Evolutionary conservation across 306 rosid genomes (phyloP), one percentile per base, ranked within the genome.

Genomic region (Canavalia ensiformis): DNA sequence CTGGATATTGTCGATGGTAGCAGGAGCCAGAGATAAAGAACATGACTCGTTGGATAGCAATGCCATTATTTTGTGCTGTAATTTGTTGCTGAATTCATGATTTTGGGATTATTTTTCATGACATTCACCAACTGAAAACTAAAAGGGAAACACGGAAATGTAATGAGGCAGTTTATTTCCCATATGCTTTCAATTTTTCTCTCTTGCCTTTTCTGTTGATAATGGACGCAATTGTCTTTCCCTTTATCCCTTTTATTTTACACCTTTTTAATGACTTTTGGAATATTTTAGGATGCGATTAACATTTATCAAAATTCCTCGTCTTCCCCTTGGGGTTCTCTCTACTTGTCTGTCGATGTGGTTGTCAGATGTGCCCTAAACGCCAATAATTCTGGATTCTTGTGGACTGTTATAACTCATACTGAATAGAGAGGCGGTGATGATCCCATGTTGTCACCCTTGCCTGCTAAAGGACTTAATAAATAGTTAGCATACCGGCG

Each of bases 21-120:
- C 81, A n/a, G 56, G 35, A 68, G 6, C 80, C 10, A 30, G 59
- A 64, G 68, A 44, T 41, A 18, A 34, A 30, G 68, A 64, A 77
- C 45, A 4, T 51, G 67, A 54, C 13, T 30, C 52, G 12, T 58
- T 35, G 31, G 29, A 33, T 5, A n/a, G 9, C 59, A 9, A 34
- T 74, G 3, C 4, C 39, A 8, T 34, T 37, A 13, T 46, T 68
- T 57, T 64, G 70, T 11, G 60, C 34, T 29, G n/a, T 60, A 68
- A 54, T 83, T 65, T 52, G 6, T 37, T 58, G 44, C 8, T 63
- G 55, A 52, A 63, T 45, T 83, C 41, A 29, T 72, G 74, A 65
- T 63, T 54, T 52, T 77, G 41, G 46, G 39, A 70, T 39, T 51
- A 54, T 42, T 70, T 70, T 50, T 52, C 50, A 13, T 72, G 68